Evolutionary conservation across 345 rosid species (phyloP), one percentile per base, ranked within the genome.

Genomic region (Excoecaria cochinchinensis): DNA sequence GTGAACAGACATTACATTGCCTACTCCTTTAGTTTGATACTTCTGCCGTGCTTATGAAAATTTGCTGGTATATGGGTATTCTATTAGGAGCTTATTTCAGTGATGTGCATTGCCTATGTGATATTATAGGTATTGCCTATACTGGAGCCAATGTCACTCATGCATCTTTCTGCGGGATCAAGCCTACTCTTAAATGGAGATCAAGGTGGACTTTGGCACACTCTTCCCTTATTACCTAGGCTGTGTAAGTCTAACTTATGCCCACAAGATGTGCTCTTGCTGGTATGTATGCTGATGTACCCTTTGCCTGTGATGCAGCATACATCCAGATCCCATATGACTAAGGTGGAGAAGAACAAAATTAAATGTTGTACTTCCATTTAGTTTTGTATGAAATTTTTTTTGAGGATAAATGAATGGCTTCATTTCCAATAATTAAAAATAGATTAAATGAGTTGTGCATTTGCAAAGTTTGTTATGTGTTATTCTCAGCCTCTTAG

Each of bases 301-400:
- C 97, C 3, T 92, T 90, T 50, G 88, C 87, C 46, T 88, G 91
- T 53, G 96, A 92, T 87, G 98, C 97, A 0, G 97, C 96, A 0
- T 92, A 90, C 81, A 89, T 92, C 85, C 97, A 90, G 82, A 92
- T 92, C 71, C 97, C 98, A 0, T 89, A 89, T 63, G 94, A 90
- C 79, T 90, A 84, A 59, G 83, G 25, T 53, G 56, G 42, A 46
- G 19, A 59, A 17, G 36, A 7, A 42, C 25, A 24, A 67, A 11
- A 11, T 19, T 19, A 42, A n/a, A 39, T 38, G 50, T 44, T 36
- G 6, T 7, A 14, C 40, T 17, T 51, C 24, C 42, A 8, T 16
- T 80, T 69, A 50, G 22, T 48, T 38, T n/a, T 51, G 47, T n/a
- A 39, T 52, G 3, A 38, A 22, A 63, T 63, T 6, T 61, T 22